Evolutionary conservation across 225 moss, liverwort and hornwort species (phyloP), one percentile per base, ranked within the genome.

Genomic region (Asterella californica): DNA sequence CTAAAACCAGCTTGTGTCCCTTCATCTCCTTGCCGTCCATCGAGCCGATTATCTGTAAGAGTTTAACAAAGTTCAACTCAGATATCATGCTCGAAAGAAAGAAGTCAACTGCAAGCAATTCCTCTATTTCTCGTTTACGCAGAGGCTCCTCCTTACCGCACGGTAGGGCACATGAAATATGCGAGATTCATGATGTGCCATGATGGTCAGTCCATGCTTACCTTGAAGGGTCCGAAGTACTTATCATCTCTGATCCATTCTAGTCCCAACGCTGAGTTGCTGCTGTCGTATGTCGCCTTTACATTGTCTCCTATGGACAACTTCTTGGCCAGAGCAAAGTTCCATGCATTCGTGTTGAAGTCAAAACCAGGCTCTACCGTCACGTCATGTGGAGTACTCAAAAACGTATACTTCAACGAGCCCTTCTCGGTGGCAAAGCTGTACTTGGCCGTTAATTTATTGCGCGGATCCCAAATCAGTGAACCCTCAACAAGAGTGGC

Each of bases 191-290:
- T 25, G 45, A 42, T 71, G 5, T 3, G 11, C 33, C 19, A 79
- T 79, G 63, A 57, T 52, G 32, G 0, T 6, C 52, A 46, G 29
- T 74, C 2, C 74, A 55, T 18, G 75, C 30, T 50, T 84, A 95
- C 99, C 99, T 99, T 99, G 27, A 99, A 99, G 37, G 89, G 88
- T 76, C 99, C 99, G 79, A 88, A 90, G 38, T 95, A 95, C 82
- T 95, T 99, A 72, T 95, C 93, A 47, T 99, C 93, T 80, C 93
- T 83, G 67, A 91, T 85, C 99, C 93, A 99, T 81, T 99, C 95
- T 80, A 95, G 8, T 30, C 93, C 95, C 63, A 99, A 27, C 70
- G 86, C 88, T 67, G 81, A 83, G 34, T 85, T 91, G 81, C 87
- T 86, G 63, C 80, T 84, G 84, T 99, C 93, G 47, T 88, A 95